Base-by-base conservation (phyloP, 306 rosid genomes). In the Vigna trinervia region DNA sequence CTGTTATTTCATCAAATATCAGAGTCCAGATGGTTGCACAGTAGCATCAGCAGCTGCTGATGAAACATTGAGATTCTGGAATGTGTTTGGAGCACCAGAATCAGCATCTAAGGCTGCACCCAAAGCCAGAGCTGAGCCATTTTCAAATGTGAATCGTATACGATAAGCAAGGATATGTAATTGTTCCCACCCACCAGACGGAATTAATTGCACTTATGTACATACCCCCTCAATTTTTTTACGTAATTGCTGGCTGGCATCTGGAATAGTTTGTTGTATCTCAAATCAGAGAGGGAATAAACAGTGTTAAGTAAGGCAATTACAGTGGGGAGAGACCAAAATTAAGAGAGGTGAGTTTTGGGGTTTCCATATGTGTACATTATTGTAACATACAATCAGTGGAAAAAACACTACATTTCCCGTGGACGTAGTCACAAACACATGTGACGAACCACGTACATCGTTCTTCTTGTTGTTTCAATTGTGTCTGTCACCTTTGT, bases 31-130 rank as follows among this genome's bases (percentile, higher is more conserved):
- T 81, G 90, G 93, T 14, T 85, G 83, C 51, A 78, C 85, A 6
- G 90, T 89, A 48, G 90, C 93, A 61, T 84, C 90, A 68, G 93
- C 90, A n/a, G 89, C 92, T 0, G 89, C 81, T 0, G 90, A 86
- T n/a, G 93, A 89, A 69, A 86, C 85, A n/a, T 59, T 89, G 68
- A 28, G 83, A n/a, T 63, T 85, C 4, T 89, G 93, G 90, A 89
- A 89, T 78, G 89, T 84, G 54, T 86, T 89, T 75, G 88, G 90
- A 32, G 77, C 83, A 62, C 92, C 90, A 34, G 88, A 82, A 75
- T 78, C 62, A 75, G 76, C 38, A n/a, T 26, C 85, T 8, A 84
- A 82, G 57, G 77, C 92, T 36, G 81, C 86, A 1, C 85, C 83
- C 4, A 84, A 88, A 75, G 78, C 74, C 0, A 89, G 58, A 64